phyloP scores from a whole-genome alignment of 2,329 filamentous ascomycete genomes.

The Sclerotinia subarctica region DNA sequence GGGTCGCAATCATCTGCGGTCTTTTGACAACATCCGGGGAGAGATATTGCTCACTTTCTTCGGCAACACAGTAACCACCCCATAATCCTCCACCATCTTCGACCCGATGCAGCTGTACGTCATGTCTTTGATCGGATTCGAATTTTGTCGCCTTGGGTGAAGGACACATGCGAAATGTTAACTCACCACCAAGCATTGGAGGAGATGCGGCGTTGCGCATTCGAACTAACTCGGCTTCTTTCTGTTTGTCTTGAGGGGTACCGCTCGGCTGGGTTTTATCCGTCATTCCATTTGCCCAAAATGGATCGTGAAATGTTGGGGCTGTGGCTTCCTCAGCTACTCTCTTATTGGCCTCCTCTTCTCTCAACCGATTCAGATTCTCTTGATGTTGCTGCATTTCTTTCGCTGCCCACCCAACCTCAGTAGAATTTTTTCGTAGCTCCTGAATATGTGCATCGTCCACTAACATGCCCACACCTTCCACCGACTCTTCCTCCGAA shows the following conservation, averaged over 20 bases:
- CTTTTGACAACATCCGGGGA: constrained; percentile 36
- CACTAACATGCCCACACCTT: constrained; percentile 34
- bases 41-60: constrained; percentile 40
- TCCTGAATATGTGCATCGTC: constrained; percentile 28
- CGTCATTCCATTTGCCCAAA: constrained; percentile 40
- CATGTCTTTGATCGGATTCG: constrained; percentile 68
- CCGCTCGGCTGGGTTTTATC: constrained; percentile 26
- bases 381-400: constrained; percentile 40
- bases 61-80: constrained; percentile 64
- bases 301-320: constrained; percentile 37
- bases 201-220: constrained; percentile 63
- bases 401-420: constrained; percentile 37
- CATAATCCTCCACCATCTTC: constrained; percentile 66
- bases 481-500: constrained; percentile 38
- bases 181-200: constrained; percentile 82
- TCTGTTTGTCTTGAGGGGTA: constrained; percentile 28
- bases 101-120: constrained; percentile 52
- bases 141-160: constrained; percentile 84
- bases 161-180: constrained; percentile 75
- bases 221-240: constrained; percentile 44
- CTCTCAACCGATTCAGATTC: constrained; percentile 35
- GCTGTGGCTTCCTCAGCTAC: constrained; percentile 37
- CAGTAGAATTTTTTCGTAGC: constrained; percentile 34
- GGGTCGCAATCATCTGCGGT: constrained; percentile 41
- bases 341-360: constrained; percentile 38